Evolutionary conservation across 2,329 filamentous ascomycete species (phyloP), one percentile per base, ranked within the genome.

Genomic region (Scedosporium aurantiacum): DNA sequence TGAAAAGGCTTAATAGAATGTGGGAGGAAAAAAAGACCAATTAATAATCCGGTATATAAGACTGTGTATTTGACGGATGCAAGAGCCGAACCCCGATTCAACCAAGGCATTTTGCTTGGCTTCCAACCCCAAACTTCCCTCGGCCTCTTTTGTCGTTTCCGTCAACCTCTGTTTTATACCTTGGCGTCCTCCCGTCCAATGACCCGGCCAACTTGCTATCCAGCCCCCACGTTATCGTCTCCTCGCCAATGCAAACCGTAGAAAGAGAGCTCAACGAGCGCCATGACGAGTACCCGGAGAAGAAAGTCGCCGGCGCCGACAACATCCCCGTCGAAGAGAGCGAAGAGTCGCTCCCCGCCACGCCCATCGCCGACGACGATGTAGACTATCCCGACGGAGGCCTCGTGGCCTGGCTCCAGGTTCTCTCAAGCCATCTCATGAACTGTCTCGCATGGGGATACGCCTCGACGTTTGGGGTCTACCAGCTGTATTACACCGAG

Each of bases 381-480:
- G 25, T 59, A 4, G 60, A 62, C 25, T 64, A 65, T 2, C 79
- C 78, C 0, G 77, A 80, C 55, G 78, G 79, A 27, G 79, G 79
- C 12, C 65, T 74, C 57, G 64, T 68, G 14, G 80, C 79, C 16
- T 82, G 80, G 80, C 73, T 72, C 0, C 80, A 82, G 66, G 78
- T 82, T 7, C 56, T 78, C 21, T 76, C 78, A 5, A 74, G 74
- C 37, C 71, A 78, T 47, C 71, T 80, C 32, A 71, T 80, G 69
- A 80, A 78, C 67, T 73, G 73, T 60, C 68, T 82, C 62, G 74
- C 79, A 4, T 82, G 79, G 77, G 80, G 80, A 60, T 78, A 77
- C 60, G 74, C 76, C 2, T 70, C 75, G 4, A 74, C 77, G 2
- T 83, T 80, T 64, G 80, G 75, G 60, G 77, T 78, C 55, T 80